Evolutionary conservation across 768 basidiomycete genomes (phyloP).

Genomic region (Tricholoma saponaceum): DNA sequence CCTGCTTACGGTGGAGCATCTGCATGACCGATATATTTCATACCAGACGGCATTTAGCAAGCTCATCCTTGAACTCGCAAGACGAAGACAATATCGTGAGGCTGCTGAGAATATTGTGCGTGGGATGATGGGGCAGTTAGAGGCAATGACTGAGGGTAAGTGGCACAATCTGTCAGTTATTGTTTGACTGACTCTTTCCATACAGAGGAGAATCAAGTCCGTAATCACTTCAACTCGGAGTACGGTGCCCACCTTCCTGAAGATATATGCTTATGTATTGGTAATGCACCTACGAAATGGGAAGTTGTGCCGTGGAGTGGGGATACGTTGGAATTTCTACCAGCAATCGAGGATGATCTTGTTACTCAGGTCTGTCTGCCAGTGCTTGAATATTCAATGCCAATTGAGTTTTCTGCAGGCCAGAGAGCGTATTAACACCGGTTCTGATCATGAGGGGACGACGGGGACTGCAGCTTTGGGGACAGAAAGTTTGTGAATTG

Average conservation of each 20-base stretch:
- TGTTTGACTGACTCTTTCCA: conserved; percentile 2
- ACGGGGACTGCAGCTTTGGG: background rate
- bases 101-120: conserved; percentile 59
- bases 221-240: conserved; percentile 67
- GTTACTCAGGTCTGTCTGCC: conserved; percentile 37
- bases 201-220: conserved; percentile 62
- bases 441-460: background rate
- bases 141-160: conserved; percentile 62
- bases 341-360: conserved; percentile 58
- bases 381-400: background rate
- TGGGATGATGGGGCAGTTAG: conserved; percentile 62
- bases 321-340: conserved; percentile 53
- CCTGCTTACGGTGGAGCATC: conserved; percentile 55
- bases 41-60: conserved; percentile 75
- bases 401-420: background rate
- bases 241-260: conserved; percentile 73
- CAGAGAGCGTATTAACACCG: background rate
- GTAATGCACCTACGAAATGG: conserved; percentile 72
- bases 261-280: conserved; percentile 76
- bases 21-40: conserved; percentile 61
- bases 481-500: background rate
- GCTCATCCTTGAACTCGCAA: conserved; percentile 67
- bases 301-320: conserved; percentile 57
- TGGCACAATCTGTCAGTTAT: background rate
- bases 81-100: conserved; percentile 65